These are phyloP conservation scores for Nannochloropsis granulata DNA, from an alignment of 108 stramenopile genomes.

Conservation along the genomic window DNA sequence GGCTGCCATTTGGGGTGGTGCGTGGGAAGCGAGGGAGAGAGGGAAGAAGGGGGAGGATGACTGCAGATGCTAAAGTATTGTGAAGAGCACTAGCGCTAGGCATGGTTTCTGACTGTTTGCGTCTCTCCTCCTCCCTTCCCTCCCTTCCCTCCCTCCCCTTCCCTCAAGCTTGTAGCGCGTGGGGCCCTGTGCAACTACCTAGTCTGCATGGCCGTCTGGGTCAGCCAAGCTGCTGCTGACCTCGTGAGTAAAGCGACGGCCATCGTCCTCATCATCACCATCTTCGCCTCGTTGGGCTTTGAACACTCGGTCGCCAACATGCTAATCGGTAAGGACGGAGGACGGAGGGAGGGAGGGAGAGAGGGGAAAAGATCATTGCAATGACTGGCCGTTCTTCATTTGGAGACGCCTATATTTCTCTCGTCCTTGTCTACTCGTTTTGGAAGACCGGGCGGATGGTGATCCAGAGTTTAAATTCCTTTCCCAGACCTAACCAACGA, in stretches of 20 bases:
- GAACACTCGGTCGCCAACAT: constrained; percentile 88
- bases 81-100: not conserved
- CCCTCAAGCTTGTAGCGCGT: not conserved
- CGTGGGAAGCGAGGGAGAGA: not conserved
- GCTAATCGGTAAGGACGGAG: constrained; percentile 17
- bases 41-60: too few relatives aligned
- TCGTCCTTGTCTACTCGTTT: too few relatives aligned
- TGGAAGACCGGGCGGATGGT: too few relatives aligned
- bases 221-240: not conserved
- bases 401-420: too few relatives aligned
- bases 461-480: too few relatives aligned
- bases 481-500: too few relatives aligned
- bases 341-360: not conserved
- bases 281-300: constrained; percentile 31
- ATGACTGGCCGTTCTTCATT: too few relatives aligned
- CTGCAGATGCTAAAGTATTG: too few relatives aligned
- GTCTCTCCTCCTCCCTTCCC: not conserved
- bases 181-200: not conserved
- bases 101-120: not conserved
- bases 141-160: not conserved
- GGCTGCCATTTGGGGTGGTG: not conserved
- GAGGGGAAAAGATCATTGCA: not conserved
- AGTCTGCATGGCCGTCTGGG: not conserved
- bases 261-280: constrained; percentile 29
- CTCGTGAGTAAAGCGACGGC: not conserved